phyloP scores from a whole-genome alignment of 1,284 basidiomycete species.

The Dichomitus squalens region DNA sequence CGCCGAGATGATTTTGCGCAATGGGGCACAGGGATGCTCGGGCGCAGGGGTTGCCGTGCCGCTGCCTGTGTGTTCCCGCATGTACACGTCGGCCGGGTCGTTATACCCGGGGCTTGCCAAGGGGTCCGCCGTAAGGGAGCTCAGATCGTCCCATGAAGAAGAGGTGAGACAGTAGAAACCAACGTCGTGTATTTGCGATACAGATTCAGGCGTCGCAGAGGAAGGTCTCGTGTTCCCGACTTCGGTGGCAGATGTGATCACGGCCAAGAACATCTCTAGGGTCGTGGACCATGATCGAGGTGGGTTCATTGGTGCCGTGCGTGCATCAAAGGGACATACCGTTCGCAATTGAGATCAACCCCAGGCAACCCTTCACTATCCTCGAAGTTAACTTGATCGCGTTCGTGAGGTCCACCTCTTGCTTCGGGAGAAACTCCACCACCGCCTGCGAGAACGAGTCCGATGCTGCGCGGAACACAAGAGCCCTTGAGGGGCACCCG shows the following conservation, averaged over 20 bases:
- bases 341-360: conserved; percentile 70
- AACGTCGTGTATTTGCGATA: conserved; percentile 78
- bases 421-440: conserved; percentile 80
- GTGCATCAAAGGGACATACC: conserved; percentile 43
- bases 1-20: conserved; percentile 90
- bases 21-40: conserved; percentile 89
- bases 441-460: conserved; percentile 63
- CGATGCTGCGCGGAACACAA: conserved; percentile 72
- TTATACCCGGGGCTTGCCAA: conserved; percentile 42
- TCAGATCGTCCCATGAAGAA: conserved; percentile 68
- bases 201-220: conserved; percentile 55
- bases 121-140: conserved; percentile 49
- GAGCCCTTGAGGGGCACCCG: conserved; percentile 59
- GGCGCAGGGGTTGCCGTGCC: conserved; percentile 48
- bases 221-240: conserved; percentile 78
- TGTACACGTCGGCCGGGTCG: conserved; percentile 50
- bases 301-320: neutral
- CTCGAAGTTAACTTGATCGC: conserved; percentile 65
- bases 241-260: conserved; percentile 75
- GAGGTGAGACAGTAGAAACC: conserved; percentile 76
- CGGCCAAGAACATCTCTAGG: conserved; percentile 78
- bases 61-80: conserved; percentile 47
- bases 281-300: neutral
- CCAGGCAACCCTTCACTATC: conserved; percentile 81
- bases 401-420: conserved; percentile 68